Base-by-base conservation (phyloP, 176 grass and related monocot genomes). In the Carex pumila region DNA sequence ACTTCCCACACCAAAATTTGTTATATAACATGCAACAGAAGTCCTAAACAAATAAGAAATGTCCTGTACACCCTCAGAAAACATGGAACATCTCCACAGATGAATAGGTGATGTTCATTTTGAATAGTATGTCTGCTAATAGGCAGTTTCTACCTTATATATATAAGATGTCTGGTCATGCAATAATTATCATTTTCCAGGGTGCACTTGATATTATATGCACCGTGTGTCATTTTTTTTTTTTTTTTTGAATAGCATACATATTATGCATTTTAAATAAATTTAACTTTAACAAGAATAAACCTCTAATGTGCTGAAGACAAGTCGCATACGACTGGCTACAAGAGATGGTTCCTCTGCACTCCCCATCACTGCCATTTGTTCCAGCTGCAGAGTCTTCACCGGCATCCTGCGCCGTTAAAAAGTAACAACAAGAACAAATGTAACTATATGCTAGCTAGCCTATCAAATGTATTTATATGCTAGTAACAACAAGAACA, bases 301-400 rank as follows among this genome's bases (percentile, higher is more conserved):
- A 83, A 98, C 96, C 96, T 98, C 93, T 90, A 98, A 73, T 21
- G 92, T 98, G 84, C 95, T 93, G 88, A 98, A 98, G 55, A 93
- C 92, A 87, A 98, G 80, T 84, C 87, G 86, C 95, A 98, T 98
- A 65, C 95, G 91, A 79, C 91, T 93, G 65, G 92, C 91, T n/a
- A 95, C 95, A 64, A 98, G 29, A 10, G 96, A 95, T 45, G 96
- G 93, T 67, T 93, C 87, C 83, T 98, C 96, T 9, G 93, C 85
- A 75, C 60, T 90, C 43, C 93, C 96, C 73, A 81, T 90, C 39
- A 98, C 96, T 49, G 89, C 93, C 92, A 95, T 91, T 84, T 98
- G 93, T 81, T 98, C 96, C 79, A 95, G 63, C 77, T 98, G 93
- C 85, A 98, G 65, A 56, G 88, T 95, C 81, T 98, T 98, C 88